Evolutionary conservation across 176 grass and related monocot species (phyloP), one percentile per base, ranked within the genome.

Genomic region (Secale cereale): DNA sequence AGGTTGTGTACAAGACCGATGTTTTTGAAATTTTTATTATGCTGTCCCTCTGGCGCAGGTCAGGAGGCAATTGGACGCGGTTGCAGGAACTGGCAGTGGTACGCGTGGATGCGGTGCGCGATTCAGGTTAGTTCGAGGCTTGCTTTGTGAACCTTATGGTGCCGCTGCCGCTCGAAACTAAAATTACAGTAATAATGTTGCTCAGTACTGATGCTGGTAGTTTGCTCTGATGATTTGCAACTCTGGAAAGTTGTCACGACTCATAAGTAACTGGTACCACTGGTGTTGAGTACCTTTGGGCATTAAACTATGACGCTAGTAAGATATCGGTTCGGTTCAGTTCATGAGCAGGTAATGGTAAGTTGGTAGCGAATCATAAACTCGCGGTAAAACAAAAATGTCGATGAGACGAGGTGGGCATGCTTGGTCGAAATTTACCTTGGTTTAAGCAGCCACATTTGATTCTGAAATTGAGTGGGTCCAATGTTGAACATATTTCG

Each of bases 121-220:
- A n/a, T 54, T 79, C 84, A 86, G 84, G 88, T 90, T 17, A 48
- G 57, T 77, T 26, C 48, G 48, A 7, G 15, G 48, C 48, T 52
- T 19, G 48, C 48, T 52, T 43, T 43, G 11, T 43, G 41, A 43
- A 43, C 41, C 43, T 52, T 52, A 19, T 22, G 25, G 17, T 25
- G 23, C 15, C 56, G 40, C 12, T 32, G 2, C 12, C 4, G 11
- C 37, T 29, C 22, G n/a, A 2, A 70, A 22, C 6, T 4, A 45
- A 73, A 45, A 48, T 26, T 23, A 19, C 16, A 19, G 23, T 28
- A 9, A 10, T 10, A 17, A 9, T 48, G 71, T 27, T 74, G 16
- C 7, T 74, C 52, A 57, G 37, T 10, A 17, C 7, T 4, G 14
- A 9, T 45, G 16, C 10, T 70, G 26, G 8, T 75, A 71, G 14